Evolutionary conservation across 176 grass and related monocot species (phyloP).

Genomic region (Ensete ventricosum): DNA sequence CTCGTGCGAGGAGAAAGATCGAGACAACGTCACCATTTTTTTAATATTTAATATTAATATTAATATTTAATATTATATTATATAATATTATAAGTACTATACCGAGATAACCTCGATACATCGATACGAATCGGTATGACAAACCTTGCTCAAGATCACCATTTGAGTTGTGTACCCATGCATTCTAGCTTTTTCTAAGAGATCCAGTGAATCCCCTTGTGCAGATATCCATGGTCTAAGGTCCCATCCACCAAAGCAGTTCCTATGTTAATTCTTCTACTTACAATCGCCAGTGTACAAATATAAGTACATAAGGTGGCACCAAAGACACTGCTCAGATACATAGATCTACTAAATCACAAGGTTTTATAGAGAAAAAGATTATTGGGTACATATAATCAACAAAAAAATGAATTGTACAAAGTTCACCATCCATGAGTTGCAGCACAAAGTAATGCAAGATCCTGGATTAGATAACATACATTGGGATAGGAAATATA

Average conservation of each 20-base stretch:
- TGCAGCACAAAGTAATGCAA: background rate
- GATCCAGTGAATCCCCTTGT: no score
- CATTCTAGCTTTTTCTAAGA: no score
- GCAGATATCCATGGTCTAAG: background rate
- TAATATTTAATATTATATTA: no score
- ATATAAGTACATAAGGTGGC: background rate
- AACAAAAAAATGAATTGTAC: background rate
- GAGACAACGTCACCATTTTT: no score
- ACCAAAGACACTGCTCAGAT: background rate
- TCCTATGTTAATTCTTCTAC: background rate
- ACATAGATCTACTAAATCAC: background rate
- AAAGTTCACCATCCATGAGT: no score
- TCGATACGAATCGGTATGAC: no score
- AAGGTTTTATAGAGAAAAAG: background rate
- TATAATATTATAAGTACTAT: no score
- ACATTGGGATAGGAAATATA: background rate
- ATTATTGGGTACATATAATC: background rate
- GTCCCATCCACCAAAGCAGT: background rate
- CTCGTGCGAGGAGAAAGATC: no score
- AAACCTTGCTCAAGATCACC: no score
- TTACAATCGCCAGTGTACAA: background rate
- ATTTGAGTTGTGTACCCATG: no score
- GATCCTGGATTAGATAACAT: background rate
- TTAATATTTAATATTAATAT: no score
- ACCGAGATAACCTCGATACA: no score